Percentiles rank a stretch among this genome's conserved stretches.
phyloP scores from a whole-genome alignment of 768 basidiomycete genomes.

The Pluteus cervinus region DNA sequence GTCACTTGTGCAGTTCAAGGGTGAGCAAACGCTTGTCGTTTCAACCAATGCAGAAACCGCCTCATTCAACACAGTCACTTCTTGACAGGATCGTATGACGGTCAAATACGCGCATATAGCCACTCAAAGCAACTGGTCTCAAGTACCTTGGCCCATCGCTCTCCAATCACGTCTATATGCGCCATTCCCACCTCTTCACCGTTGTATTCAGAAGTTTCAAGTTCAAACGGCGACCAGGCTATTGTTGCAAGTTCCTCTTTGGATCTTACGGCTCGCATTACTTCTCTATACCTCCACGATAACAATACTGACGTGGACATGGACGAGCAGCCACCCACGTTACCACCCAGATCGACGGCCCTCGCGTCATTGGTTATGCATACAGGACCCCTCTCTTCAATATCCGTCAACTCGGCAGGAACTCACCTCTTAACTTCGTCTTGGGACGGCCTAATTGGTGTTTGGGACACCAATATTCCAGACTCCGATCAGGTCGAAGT shows the following conservation, averaged over 20 bases:
- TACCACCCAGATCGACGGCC: constrained; percentile 24
- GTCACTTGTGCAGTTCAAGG: constrained; percentile 55
- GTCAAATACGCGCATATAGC: constrained; percentile 67
- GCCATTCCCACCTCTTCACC: constrained; percentile 32
- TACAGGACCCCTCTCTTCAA: constrained; percentile 70
- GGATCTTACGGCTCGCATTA: constrained; percentile 67
- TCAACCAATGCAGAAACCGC: neutral
- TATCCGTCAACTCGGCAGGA: constrained; percentile 50
- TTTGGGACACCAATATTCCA: constrained; percentile 71
- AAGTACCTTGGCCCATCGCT: constrained; percentile 46
- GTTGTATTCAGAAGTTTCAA: neutral
- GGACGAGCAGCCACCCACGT: constrained; percentile 3
- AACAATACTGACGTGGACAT: constrained; percentile 4
- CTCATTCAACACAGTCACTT: constrained; percentile 45
- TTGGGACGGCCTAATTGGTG: constrained; percentile 82
- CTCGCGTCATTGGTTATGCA: constrained; percentile 81
- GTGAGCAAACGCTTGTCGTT: constrained; percentile 25
- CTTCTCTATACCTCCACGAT: constrained; percentile 27
- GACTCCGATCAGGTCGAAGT: constrained; percentile 55
- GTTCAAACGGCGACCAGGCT: constrained; percentile 18
- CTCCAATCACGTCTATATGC: constrained; percentile 64
- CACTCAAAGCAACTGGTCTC: constrained; percentile 54
- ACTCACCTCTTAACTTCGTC: constrained; percentile 73
- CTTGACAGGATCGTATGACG: constrained; percentile 79
- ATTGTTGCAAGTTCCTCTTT: constrained; percentile 70